Evolutionary conservation across 2,329 filamentous ascomycete genomes (phyloP), one percentile per base, ranked within the genome.

Genomic region (Chaetomium globosum): DNA sequence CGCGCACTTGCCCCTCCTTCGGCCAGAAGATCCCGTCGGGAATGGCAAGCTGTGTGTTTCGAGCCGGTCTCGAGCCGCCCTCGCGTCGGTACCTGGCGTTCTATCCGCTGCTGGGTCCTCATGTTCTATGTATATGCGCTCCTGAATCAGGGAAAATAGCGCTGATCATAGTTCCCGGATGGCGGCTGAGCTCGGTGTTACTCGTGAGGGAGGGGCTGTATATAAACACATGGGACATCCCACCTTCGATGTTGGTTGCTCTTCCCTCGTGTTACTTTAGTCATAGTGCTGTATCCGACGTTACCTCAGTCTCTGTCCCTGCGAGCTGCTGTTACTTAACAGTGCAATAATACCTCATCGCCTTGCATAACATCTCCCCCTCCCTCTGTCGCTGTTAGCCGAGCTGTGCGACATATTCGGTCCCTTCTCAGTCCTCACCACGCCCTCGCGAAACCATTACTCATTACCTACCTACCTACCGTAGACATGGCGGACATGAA

Each of bases 401-500:
- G 28, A 54, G 5, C 23, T 23, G 21, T 48, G 46, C 21, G 21
- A 23, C 46, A 48, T 43, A 43, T 43, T 43, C 39, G 39, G 39
- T 16, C 39, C 2, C 39, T 43, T 43, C 39, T 43, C 16, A 7
- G 16, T 5, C n/a, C 39, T 43, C 16, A 43, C 6, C 39, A 31
- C 52, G 2, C 21, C 12, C 30, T 23, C 30, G 12, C 31, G 39
- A 13, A 28, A 21, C 53, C 28, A n/a, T 30, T 26, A 3, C 39
- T 31, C 8, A n/a, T 33, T n/a, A 33, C 23, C 23, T 1, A 54
- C 51, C 36, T 4, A 26, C 4, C 46, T 2, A 54, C 55, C 36
- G 36, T 23, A 73, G 70, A 49, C 36, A 81, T 78, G 78, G 77
- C 78, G 60, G 75, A 66, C 63, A 78, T 80, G 70, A 75, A 76